Conservation (phyloP, 345 rosid species). For the Camelina hispida region DNA sequence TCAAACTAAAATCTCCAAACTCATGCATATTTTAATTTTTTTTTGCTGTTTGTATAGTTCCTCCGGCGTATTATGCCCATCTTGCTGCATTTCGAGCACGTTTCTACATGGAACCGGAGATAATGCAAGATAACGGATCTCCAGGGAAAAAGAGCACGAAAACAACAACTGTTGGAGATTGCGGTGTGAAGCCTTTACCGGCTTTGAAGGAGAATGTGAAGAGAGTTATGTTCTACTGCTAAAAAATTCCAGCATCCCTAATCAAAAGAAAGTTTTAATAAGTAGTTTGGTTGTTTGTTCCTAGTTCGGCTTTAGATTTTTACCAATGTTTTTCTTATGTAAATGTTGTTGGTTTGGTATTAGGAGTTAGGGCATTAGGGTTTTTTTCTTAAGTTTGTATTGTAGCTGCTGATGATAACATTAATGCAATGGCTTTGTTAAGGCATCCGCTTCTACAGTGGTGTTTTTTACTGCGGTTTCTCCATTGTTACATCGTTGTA, state of each 20-base stretch:
- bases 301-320: slow-evolving; percentile 8
- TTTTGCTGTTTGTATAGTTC: slow-evolving; percentile 58
- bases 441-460: not conserved
- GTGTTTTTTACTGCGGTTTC: slow-evolving; percentile 1
- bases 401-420: slow-evolving; percentile 32
- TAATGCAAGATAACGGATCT: slow-evolving; percentile 73
- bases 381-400: slow-evolving; percentile 19
- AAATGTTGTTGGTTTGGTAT: slow-evolving; percentile 20
- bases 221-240: slow-evolving; percentile 97
- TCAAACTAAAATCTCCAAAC: not conserved
- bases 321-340: slow-evolving; percentile 12
- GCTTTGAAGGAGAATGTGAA: slow-evolving; percentile 99
- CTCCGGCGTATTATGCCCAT: slow-evolving; percentile 98
- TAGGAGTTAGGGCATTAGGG: slow-evolving; percentile 7
- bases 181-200: slow-evolving; percentile 73
- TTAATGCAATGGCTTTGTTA: slow-evolving; percentile 26
- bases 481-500: slow-evolving; percentile 25
- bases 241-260: slow-evolving; percentile 7
- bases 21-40: not conserved
- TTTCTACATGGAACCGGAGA: slow-evolving; percentile 91
- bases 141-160: slow-evolving; percentile 50
- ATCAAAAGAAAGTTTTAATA: not conserved
- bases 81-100: slow-evolving; percentile 98
- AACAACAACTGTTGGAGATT: slow-evolving; percentile 54
- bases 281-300: slow-evolving; percentile 15